Evolutionary conservation across 2,329 filamentous ascomycete species (phyloP), one percentile per base, ranked within the genome.

Genomic region (Scorias spongiosa): DNA sequence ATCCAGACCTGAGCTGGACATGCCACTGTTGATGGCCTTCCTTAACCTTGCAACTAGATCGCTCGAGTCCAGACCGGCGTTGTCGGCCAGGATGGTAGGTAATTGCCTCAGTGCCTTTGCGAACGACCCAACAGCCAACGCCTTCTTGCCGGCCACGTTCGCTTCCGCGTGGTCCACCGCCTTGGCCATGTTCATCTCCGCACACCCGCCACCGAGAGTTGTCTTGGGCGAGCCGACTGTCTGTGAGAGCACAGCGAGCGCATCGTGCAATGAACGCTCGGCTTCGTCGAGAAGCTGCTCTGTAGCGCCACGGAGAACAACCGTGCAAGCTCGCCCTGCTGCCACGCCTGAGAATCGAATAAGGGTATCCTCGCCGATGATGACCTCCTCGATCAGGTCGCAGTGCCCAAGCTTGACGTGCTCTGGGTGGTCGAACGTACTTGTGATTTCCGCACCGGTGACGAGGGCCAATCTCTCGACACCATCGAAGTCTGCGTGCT

Each of bases 121-220:
- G 61, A 96, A 98, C 4, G 85, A 78, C 50, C 88, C 81, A 15
- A 96, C 89, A 2, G 91, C 91, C 57, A 95, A 74, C 55, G 93
- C 88, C 66, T 91, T 89, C 79, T 98, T 98, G 63, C 91, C 91
- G 54, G 91, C 87, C 7, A 94, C 84, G 57, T 93, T 89, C 49
- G 93, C 88, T 17, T 88, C 88, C 5, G 86, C 86, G 48, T 83
- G 84, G 61, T 95, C 89, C 17, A 98, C 91, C 7, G 91, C 91
- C 73, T 95, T 94, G 51, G 89, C 85, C 91, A 98, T 98, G 54
- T 93, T 70, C 89, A 96, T 96, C 75, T 98, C 91, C 4, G 89
- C 88, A 60, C 87, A 96, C 26, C 91, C 91, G 59, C 91, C 91
- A 43, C 91, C 91, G 2, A 98, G 78, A 0, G 91, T 96, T 37